These are phyloP conservation scores for Aspergillus sp. DNA, from an alignment of 2,329 filamentous ascomycete genomes.

Conservation along the genomic window DNA sequence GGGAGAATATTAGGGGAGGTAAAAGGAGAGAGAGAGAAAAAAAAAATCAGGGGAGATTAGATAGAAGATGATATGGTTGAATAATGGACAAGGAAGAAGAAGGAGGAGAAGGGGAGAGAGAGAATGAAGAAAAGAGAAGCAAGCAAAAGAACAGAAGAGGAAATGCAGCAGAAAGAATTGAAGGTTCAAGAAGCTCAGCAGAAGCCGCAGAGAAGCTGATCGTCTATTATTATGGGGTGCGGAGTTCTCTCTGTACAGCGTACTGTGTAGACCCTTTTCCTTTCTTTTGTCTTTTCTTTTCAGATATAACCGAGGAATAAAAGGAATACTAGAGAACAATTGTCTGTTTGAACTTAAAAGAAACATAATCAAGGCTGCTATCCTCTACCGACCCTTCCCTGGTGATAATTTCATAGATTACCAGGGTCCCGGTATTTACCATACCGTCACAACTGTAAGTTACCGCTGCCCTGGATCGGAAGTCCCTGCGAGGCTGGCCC, in stretches of 20 bases:
- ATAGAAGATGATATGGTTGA: background rate
- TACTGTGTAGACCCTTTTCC: background rate
- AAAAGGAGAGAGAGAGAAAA: conserved; percentile 1
- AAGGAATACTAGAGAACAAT: no score
- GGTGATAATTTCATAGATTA: no score
- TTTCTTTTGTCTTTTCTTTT: background rate
- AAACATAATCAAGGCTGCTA: no score
- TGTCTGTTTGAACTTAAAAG: no score
- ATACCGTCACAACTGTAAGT: no score
- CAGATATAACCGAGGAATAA: background rate
- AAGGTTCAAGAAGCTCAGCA: background rate
- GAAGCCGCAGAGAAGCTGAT: background rate
- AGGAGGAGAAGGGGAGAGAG: background rate
- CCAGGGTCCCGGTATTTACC: no score
- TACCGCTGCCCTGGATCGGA: no score
- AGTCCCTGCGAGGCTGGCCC: no score
- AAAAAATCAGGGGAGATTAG: conserved; percentile 1
- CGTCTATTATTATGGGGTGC: background rate
- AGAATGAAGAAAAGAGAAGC: background rate
- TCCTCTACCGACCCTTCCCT: no score
- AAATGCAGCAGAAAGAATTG: background rate
- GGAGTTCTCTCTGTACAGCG: background rate
- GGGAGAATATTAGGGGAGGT: conserved; percentile 3
- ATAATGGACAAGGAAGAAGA: background rate
- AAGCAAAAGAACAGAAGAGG: conserved; percentile 2